These are phyloP conservation scores for Kalaharituber pfeilii DNA, from an alignment of 2,329 filamentous ascomycete genomes.

Conservation along the genomic window DNA sequence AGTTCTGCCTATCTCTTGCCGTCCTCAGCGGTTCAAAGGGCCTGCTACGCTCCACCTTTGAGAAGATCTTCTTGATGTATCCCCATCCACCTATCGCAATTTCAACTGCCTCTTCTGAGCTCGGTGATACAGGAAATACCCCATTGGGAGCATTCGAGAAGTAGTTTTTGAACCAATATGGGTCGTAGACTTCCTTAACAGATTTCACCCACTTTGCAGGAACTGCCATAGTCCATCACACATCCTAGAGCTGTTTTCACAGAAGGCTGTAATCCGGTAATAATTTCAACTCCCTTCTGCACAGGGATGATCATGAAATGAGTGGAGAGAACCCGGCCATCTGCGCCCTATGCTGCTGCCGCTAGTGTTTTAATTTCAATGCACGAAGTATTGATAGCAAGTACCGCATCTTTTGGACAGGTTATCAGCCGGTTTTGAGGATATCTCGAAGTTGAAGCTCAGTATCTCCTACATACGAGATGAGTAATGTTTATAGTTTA, in stretches of 20 bases:
- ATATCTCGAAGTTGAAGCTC: constrained; percentile 73
- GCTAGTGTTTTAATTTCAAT: constrained; percentile 96
- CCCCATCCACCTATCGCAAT: constrained; percentile 69
- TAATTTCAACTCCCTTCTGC: constrained; percentile 96
- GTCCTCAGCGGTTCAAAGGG: constrained; percentile 87
- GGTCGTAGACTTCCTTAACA: constrained; percentile 36
- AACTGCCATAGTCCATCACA: constrained; percentile 55
- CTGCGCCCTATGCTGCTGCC: constrained; percentile 59
- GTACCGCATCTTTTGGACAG: constrained; percentile 66
- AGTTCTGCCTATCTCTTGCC: constrained; percentile 86
- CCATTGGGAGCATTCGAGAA: constrained; percentile 67
- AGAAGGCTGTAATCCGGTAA: constrained; percentile 82
- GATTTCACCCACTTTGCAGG: neutral
- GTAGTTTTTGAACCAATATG: constrained; percentile 77
- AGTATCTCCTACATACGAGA: constrained; percentile 61
- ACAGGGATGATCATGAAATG: constrained; percentile 99
- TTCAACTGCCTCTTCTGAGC: constrained; percentile 52
- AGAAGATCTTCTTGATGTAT: constrained; percentile 79
- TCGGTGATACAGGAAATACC: constrained; percentile 51
- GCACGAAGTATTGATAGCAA: constrained; percentile 96
- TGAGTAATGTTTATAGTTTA: neutral
- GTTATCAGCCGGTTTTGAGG: constrained; percentile 64
- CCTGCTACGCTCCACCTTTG: constrained; percentile 76
- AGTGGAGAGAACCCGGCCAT: constrained; percentile 79
- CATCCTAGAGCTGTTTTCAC: constrained; percentile 67